Base-by-base conservation (phyloP, 441 rosid genomes). In the Erysimum cheiri region DNA sequence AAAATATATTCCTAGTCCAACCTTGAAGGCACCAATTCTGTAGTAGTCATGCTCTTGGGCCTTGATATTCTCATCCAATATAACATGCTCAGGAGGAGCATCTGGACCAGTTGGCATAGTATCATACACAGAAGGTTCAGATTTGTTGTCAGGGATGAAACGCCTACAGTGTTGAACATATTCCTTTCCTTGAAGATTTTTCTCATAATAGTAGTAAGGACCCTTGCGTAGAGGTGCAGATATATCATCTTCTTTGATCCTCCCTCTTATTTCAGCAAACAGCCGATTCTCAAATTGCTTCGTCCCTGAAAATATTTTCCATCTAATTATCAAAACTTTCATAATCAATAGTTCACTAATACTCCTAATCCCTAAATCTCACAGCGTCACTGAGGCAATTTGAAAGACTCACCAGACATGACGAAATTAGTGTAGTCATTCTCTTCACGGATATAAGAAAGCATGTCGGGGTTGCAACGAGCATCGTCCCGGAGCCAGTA, bases 401-500 rank as follows among this genome's bases (percentile, higher is more conserved):
- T 29, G 26, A 11, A 17, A 13, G 59, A 9, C 75, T 50, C 58
- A 91, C 96, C 93, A 39, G 96, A 72, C 96, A 89, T 82, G 64
- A 79, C 57, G 29, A 61, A 70, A 31, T 80, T 80, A 24, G 88
- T 86, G 77, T 88, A 93, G 37, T 67, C 81, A 17, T 93, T 91
- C 73, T 93, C 98, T 70, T 80, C 81, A 32, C 77, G 76, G 57
- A 93, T 91, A 52, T 89, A 71, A 60, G 90, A 70, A 46, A 93
- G 77, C 67, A 91, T 70, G 2, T 87, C 85, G 47, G 87, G 79
- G 66, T 84, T 58, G 47, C 86, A 67, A 77, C 98, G 94, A 57
- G 97, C 86, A 77, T 91, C 98, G 39, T 91, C 97, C 6, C 96
- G 96, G 14, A 93, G 95, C 97, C 96, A 91, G 82, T 93, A 89